Evolutionary conservation across 2,329 filamentous ascomycete genomes (phyloP), one percentile per base, ranked within the genome.

Genomic region (Colletotrichum costaricense): DNA sequence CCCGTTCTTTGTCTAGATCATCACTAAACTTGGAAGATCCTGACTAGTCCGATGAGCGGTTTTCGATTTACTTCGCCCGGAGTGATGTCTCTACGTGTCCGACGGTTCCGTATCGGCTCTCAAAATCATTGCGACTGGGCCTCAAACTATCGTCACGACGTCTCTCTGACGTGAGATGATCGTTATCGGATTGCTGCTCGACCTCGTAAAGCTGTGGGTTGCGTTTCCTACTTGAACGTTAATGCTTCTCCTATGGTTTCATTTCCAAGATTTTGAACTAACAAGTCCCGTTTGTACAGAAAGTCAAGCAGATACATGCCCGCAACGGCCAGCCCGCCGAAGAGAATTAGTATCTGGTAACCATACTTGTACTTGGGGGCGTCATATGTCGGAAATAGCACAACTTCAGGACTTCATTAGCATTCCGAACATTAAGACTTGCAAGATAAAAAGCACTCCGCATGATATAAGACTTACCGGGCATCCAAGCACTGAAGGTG

Each of bases 21-120:
- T 28, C 28, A 28, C 28, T 28, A 2, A 28, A 28, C 1, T 28
- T 28, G 28, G 28, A 28, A 28, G 28, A 28, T 42, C 1, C 2
- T 42, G 38, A 1, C 2, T 2, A 42, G 14, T 8, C 2, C 3
- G 5, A 3, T 35, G 16, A 3, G 16, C 1, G 16, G 5, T 1
- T 42, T 49, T 11, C 1, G 42, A n/a, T n/a, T 4, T 49, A 49
- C 7, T 22, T 49, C 3, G 42, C 19, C 8, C 42, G 4, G 4
- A 11, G 19, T 19, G 42, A n/a, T 49, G 42, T 22, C 0, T 49
- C 42, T 0, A 49, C 19, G 8, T 5, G n/a, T 49, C 19, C 7
- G 19, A 49, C 19, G 19, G 42, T 49, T 19, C 19, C 42, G 19
- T 49, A 49, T 11, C 7, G 42, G 42, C 19, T n/a, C 19, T 22